Base-by-base conservation (phyloP, 139 green algal genomes). In the Eudorina sp. region DNA sequence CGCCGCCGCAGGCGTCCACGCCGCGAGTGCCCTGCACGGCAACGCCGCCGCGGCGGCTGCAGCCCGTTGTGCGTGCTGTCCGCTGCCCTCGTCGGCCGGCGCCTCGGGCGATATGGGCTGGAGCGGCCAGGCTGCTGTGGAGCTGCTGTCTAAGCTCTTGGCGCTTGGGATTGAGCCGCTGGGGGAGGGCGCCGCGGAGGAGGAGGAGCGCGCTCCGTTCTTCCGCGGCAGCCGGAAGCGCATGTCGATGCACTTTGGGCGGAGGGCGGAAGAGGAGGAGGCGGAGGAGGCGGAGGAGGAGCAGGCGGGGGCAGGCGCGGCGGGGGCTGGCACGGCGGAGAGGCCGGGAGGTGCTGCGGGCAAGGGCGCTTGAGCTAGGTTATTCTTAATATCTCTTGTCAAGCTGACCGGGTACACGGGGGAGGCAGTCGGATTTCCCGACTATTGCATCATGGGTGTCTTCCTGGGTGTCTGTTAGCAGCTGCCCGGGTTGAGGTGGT, bases 211-310 rank as follows among this genome's bases (percentile, higher is more conserved):
- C 40, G 45, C n/a, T 1, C 80, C 80, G 8, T 86, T 77, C 60
- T 86, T 76, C n/a, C 41, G 80, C 6, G 60, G 80, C 29, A 86
- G 62, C 23, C 60, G 80, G n/a, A 86, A 86, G 45, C 80, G 80
- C 43, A 48, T 86, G 60, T 23, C 80, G 43, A 18, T 41, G 40
- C 62, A 86, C 43, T 75, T 75, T 70, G 76, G 36, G 34, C 51
- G 53, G 7, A 27, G 23, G 45, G 60, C 40, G 60, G 60, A 74
- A 18, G 80, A 86, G 38, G 62, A 86, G 41, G 62, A 76, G 48
- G 75, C 36, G 5, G 60, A 38, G 4, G 80, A 86, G 6, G 80
- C 53, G 31, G 80, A 76, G 80, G 43, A 60, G 7, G 58, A 48
- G 60, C 19, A 48, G n/a, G 46, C n/a, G n/a, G n/a, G n/a, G n/a